A percentile compares a stretch with the other conserved stretches of the same genome.
Evolutionary conservation across 345 rosid genomes (phyloP).

Genomic region (Orychophragmus violaceus): DNA sequence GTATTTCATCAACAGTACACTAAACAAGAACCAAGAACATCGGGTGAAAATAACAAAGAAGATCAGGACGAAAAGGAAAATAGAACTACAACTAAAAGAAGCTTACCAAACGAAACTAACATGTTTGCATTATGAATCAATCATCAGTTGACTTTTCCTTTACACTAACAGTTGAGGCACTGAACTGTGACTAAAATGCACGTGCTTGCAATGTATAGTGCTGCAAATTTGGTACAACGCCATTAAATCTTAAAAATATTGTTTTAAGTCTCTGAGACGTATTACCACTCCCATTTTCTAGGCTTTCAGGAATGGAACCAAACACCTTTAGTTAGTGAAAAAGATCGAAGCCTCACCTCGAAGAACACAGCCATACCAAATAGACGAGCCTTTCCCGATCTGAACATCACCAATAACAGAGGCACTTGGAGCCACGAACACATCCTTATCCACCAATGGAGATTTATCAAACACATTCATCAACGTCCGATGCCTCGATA

Average conservation of each 20-base stretch:
- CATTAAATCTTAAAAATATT: background rate
- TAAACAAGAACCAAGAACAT: no score
- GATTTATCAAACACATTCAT: constrained; percentile 90
- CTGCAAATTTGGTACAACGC: background rate
- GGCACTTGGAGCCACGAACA: constrained; percentile 93
- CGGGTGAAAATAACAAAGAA: no score
- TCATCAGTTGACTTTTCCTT: no score
- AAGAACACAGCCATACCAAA: constrained; percentile 97
- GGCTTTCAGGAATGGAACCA: no score
- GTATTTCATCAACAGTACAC: background rate
- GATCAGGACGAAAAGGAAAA: no score
- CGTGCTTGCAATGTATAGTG: background rate
- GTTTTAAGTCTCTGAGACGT: background rate
- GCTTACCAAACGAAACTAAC: background rate
- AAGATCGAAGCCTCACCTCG: constrained; percentile 52
- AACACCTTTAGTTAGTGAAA: background rate
- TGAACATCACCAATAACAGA: constrained; percentile 88
- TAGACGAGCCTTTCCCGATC: constrained; percentile 74
- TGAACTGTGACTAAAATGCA: background rate
- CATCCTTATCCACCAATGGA: constrained; percentile 74
- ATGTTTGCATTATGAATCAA: no score
- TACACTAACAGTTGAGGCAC: no score
- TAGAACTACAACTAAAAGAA: no score
- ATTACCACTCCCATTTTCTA: background rate
- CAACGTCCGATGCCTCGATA: constrained; percentile 90